Evolutionary conservation across 805 yeast species (phyloP).

Genomic region (Yamadazyma scolyti): DNA sequence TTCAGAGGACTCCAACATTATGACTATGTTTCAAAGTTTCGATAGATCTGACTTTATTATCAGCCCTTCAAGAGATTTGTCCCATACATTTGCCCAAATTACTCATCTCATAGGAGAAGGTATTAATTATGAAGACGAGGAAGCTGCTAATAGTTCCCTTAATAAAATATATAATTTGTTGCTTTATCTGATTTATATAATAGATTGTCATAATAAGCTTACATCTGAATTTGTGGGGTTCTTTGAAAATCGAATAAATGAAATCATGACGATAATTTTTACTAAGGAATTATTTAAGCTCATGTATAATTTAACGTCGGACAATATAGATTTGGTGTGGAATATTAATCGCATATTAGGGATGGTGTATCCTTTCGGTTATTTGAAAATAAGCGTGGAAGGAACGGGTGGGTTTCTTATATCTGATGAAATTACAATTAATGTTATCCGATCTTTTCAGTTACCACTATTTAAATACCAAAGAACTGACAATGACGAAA

Average conservation of each 20-base stretch:
- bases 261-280: constrained; percentile 5
- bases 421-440: neutral
- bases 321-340: constrained; percentile 9
- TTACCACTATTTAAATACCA: constrained; percentile 9
- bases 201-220: constrained; percentile 5
- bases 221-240: constrained; percentile 8
- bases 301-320: constrained; percentile 5
- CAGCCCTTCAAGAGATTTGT: constrained; percentile 11
- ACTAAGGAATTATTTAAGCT: constrained; percentile 2
- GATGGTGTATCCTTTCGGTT: constrained; percentile 1
- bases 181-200: constrained; percentile 9
- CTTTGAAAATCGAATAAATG: constrained; percentile 1
- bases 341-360: constrained; percentile 5
- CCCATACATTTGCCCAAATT: constrained; percentile 15
- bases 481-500: constrained; percentile 4
- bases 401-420: neutral
- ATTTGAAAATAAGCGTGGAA: neutral
- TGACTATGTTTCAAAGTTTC: constrained; percentile 9
- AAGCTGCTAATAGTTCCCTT: neutral
- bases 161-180: constrained; percentile 8
- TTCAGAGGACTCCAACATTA: constrained; percentile 11
- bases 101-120: constrained; percentile 10
- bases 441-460: constrained; percentile 7
- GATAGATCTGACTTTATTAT: constrained; percentile 5
- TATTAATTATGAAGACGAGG: constrained; percentile 3